A percentile compares a stretch with the other conserved stretches of the same genome.
phyloP scores from a whole-genome alignment of 2,329 filamentous ascomycete genomes.

The Biscogniauxia mediterranea region DNA sequence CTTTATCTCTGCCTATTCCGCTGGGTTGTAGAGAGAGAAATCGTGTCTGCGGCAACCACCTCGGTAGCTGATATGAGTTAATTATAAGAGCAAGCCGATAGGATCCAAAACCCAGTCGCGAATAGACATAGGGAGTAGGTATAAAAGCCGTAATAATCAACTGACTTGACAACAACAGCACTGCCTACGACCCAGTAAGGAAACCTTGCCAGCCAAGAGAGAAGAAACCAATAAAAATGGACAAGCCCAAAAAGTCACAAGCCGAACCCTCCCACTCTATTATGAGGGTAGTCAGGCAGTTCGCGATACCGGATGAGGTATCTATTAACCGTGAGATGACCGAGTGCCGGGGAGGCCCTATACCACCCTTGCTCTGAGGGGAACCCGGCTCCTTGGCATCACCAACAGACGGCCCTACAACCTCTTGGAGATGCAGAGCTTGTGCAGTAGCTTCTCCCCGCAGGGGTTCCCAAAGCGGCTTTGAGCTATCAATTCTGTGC shows the following conservation, averaged over 20 bases:
- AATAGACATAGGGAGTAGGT: not conserved
- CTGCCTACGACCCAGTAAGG: too few species aligned
- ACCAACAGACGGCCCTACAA: constrained; percentile 4
- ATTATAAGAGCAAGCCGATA: not conserved
- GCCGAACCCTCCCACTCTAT: not conserved
- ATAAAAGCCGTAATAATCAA: not conserved
- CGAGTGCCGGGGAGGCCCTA: constrained; percentile 3
- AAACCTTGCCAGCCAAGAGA: not conserved
- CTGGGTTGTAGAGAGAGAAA: not conserved
- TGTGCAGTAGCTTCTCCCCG: not conserved
- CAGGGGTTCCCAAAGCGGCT: not conserved
- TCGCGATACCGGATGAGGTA: constrained; percentile 3
- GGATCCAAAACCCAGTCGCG: not conserved
- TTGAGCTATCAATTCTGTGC: not conserved
- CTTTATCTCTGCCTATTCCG: not conserved
- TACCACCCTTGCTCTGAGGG: constrained; percentile 9
- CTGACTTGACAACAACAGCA: not conserved
- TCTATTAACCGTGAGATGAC: constrained; percentile 5
- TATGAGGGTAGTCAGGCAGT: not conserved
- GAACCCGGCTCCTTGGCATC: constrained; percentile 16
- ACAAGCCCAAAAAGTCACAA: constrained; percentile 3
- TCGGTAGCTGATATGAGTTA: not conserved
- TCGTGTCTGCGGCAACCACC: not conserved
- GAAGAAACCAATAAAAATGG: not conserved
- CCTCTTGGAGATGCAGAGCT: not conserved